Percentiles rank a stretch among this genome's conserved stretches.
Conservation (phyloP, 108 stramenopile genomes). For the Nitzschia putrida region DNA sequence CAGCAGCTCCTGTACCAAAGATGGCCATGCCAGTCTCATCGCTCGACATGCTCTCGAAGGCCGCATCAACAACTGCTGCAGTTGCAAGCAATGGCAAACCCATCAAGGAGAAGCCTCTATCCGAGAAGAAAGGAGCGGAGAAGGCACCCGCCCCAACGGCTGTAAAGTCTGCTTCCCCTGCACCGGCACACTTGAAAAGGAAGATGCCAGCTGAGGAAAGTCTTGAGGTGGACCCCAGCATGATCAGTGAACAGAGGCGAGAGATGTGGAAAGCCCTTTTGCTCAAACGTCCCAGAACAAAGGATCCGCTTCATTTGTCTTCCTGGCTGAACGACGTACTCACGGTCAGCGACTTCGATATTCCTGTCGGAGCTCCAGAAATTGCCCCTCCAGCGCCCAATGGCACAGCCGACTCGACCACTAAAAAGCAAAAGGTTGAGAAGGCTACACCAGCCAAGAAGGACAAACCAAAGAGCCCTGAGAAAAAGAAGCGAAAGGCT, state of each 20-base stretch:
- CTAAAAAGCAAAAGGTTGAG: slow-evolving; percentile 22
- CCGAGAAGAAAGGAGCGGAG: neutral
- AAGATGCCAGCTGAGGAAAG: slow-evolving; percentile 4
- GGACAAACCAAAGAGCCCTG: slow-evolving; percentile 28
- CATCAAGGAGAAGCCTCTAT: neutral
- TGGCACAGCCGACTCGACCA: neutral
- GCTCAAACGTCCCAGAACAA: slow-evolving; percentile 48
- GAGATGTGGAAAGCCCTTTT: slow-evolving; percentile 46
- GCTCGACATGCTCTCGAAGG: slow-evolving; percentile 19
- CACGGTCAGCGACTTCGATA: slow-evolving; percentile 53
- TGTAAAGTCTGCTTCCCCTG: neutral
- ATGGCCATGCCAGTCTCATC: neutral
- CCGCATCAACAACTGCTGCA: neutral
- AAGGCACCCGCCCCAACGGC: neutral
- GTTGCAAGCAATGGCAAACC: neutral
- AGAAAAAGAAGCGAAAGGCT: slow-evolving; percentile 23
- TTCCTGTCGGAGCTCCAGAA: slow-evolving; percentile 18
- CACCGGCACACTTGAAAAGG: neutral
- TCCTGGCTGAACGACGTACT: slow-evolving; percentile 57
- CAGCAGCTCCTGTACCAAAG: no score
- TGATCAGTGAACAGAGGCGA: slow-evolving; percentile 32
- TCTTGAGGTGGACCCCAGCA: neutral
- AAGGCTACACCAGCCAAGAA: slow-evolving; percentile 26
- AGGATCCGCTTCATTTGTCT: slow-evolving; percentile 50
- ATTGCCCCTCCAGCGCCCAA: neutral